Evolutionary conservation across 225 moss, liverwort and hornwort genomes (phyloP), one percentile per base, ranked within the genome.

Genomic region (Bryoerythrophyllum caledonicum): DNA sequence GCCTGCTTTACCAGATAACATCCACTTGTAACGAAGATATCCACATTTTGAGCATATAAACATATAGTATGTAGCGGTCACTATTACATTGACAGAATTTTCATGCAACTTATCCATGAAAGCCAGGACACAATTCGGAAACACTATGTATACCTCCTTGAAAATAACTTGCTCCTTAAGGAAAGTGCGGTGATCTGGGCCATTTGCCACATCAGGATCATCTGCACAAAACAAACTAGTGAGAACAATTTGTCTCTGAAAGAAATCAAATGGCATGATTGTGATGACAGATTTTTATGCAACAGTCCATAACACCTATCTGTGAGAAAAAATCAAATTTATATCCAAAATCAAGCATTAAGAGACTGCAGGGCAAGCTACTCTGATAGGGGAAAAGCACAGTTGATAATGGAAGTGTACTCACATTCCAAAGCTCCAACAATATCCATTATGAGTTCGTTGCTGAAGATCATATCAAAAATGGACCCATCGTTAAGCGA

Each of bases 361-460:
- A 21, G 24, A 60, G 48, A 63, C 53, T n/a, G 25, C 19, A 65
- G 12, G 13, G 30, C 27, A 76, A 65, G 51, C 32, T 59, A 80
- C 62, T 74, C 58, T 35, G 55, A 67, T 56, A 53, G 30, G 69
- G 52, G 67, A 19, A 72, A 68, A 61, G 34, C 11, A 58, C 38
- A 70, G 27, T 55, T 59, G 67, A 61, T 26, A 34, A 70, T 72
- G 35, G 40, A n/a, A 59, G 40, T 68, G 58, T 35, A 35, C 91
- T 91, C 68, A 97, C 97, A 92, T 85, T 97, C 93, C 78, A 97
- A 84, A 49, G 94, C 97, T 27, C 97, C 97, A 70, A 97, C 90
- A 60, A 91, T 83, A 83, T 97, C 93, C 97, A 97, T 94, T 65
- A 97, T 90, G 81, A 88, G 93, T 63, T 92, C 94, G 73, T 97